phyloP scores from a whole-genome alignment of 768 basidiomycete genomes.

The Tubosaeta brunneosetosa region DNA sequence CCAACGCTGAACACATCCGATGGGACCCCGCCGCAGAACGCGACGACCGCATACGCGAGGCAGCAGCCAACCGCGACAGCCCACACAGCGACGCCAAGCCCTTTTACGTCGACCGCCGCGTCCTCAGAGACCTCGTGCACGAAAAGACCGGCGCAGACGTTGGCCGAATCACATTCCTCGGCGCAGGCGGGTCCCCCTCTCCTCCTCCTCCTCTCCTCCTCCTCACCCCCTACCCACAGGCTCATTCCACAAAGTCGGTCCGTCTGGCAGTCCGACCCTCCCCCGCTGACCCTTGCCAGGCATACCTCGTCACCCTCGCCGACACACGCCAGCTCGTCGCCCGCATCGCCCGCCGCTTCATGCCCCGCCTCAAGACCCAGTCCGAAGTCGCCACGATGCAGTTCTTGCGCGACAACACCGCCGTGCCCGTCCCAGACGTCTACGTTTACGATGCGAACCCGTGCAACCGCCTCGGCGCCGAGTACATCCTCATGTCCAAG shows the following conservation, averaged over 20 bases:
- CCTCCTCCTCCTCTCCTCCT: slow-evolving; percentile 7
- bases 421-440: slow-evolving; percentile 69
- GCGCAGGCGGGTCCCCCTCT: slow-evolving; percentile 56
- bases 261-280: neutral
- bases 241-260: slow-evolving; percentile 76
- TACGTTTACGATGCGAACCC: slow-evolving; percentile 80
- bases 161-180: slow-evolving; percentile 67
- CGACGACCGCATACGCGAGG: slow-evolving; percentile 62
- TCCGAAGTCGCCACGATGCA: slow-evolving; percentile 83
- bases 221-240: slow-evolving; percentile 37
- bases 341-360: slow-evolving; percentile 78
- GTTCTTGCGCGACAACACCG: slow-evolving; percentile 68
- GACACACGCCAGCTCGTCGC: slow-evolving; percentile 64
- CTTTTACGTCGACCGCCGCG: slow-evolving; percentile 70
- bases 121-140: slow-evolving; percentile 72
- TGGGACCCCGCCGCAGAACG: slow-evolving; percentile 76
- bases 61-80: slow-evolving; percentile 47
- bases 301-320: slow-evolving; percentile 67
- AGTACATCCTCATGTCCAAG: slow-evolving; percentile 86
- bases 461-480: slow-evolving; percentile 78
- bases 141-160: slow-evolving; percentile 66
- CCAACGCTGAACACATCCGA: slow-evolving; percentile 30
- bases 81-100: slow-evolving; percentile 53
- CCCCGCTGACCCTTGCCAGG: slow-evolving; percentile 39
- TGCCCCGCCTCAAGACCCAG: slow-evolving; percentile 82